A percentile compares a stretch with the other conserved stretches of the same genome.
Evolutionary conservation across 106 monocot genomes (phyloP).

Genomic region (Xerophyta viscosa): DNA sequence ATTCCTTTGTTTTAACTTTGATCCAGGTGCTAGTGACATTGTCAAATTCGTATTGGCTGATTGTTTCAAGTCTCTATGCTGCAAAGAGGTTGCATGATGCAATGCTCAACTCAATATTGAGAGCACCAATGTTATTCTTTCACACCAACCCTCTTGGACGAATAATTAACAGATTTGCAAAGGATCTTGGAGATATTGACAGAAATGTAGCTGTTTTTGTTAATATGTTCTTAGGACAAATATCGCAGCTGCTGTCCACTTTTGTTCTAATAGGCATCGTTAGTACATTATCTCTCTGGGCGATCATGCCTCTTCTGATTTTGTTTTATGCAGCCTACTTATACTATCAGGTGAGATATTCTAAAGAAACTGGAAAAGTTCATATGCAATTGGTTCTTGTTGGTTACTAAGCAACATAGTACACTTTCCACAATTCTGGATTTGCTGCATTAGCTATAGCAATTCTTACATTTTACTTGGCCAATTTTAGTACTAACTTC

Average conservation of each 20-base stretch:
- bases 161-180: constrained; percentile 94
- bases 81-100: constrained; percentile 85
- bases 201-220: constrained; percentile 75
- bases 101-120: constrained; percentile 87
- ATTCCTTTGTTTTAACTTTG: constrained; percentile 5
- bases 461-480: too few species aligned
- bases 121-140: constrained; percentile 96
- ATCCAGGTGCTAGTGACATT: constrained; percentile 73
- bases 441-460: too few species aligned
- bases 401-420: too few species aligned
- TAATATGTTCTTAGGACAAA: constrained; percentile 85
- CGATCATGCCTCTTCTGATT: constrained; percentile 94
- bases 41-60: constrained; percentile 83
- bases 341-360: constrained; percentile 81
- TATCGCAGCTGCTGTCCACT: constrained; percentile 91
- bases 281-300: constrained; percentile 96
- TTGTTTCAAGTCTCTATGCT: constrained; percentile 84
- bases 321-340: constrained; percentile 94
- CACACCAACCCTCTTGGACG: constrained; percentile 98
- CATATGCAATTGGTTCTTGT: too few species aligned
- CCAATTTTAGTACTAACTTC: too few species aligned
- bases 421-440: too few species aligned
- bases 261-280: constrained; percentile 97
- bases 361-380: too few species aligned
- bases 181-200: constrained; percentile 94